Evolutionary conservation across 495 filamentous ascomycete species (phyloP).

Genomic region (Talaromyces adpressus): DNA sequence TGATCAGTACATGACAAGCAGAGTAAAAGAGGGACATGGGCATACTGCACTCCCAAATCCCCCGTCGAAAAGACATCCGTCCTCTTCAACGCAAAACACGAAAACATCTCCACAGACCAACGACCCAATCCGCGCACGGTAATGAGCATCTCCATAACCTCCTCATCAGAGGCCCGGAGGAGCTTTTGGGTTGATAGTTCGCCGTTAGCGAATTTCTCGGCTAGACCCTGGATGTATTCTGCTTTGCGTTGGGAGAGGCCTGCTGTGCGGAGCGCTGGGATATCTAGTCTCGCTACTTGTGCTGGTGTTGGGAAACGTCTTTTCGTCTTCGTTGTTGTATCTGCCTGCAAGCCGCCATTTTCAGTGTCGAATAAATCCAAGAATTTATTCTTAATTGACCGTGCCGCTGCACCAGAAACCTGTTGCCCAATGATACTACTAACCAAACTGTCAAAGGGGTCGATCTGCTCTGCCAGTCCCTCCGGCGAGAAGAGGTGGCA

Average conservation of each 20-base stretch:
- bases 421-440: conserved; percentile 94
- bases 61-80: conserved; percentile 91
- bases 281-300: conserved; percentile 52
- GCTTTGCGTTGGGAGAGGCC: conserved; percentile 90
- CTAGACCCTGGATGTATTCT: conserved; percentile 83
- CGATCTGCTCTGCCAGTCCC: conserved; percentile 73
- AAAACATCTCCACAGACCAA: conserved; percentile 98
- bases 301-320: conserved; percentile 68
- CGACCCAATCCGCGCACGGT: conserved; percentile 79
- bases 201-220: conserved; percentile 68
- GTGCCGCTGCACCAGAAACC: conserved; percentile 86
- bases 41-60: conserved; percentile 86
- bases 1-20: neutral
- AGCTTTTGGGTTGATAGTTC: conserved; percentile 72
- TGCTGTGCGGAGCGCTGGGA: conserved; percentile 67
- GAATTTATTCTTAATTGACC: conserved; percentile 80
- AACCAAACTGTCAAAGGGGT: conserved; percentile 77
- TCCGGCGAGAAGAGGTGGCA: conserved; percentile 76
- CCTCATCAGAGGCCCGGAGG: conserved; percentile 71
- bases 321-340: neutral
- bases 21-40: conserved; percentile 3
- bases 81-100: conserved; percentile 82
- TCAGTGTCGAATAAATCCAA: conserved; percentile 59
- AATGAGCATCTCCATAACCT: conserved; percentile 72
- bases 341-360: conserved; percentile 12